Conservation (phyloP, 805 yeast species). For the Metschnikowia cubensis region DNA sequence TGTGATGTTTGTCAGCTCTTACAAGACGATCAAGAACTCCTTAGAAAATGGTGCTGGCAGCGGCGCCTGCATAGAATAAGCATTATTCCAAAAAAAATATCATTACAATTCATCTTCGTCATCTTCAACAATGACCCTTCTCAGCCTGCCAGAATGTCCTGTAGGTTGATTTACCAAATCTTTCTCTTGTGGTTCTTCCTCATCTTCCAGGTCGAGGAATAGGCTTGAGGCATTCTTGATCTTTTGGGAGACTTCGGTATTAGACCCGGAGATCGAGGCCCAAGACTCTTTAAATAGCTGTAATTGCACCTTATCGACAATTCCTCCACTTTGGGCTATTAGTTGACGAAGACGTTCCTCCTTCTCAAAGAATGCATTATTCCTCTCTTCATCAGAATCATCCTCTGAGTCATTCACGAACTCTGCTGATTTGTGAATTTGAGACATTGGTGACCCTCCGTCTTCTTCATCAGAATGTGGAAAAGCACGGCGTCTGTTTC, state of each 20-base stretch:
- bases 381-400: conserved; percentile 55
- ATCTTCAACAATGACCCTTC: conserved; percentile 22
- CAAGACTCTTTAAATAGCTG: conserved; percentile 15
- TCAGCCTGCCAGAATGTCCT: background rate
- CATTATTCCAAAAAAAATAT: conserved; percentile 1
- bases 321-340: conserved; percentile 35
- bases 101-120: conserved; percentile 21
- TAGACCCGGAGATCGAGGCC: conserved; percentile 10
- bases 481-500: conserved; percentile 5
- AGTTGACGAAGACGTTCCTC: conserved; percentile 48
- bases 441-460: background rate
- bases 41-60: conserved; percentile 35
- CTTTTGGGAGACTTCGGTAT: conserved; percentile 5
- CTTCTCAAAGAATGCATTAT: conserved; percentile 48
- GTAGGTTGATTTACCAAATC: background rate
- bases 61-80: conserved; percentile 45
- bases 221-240: conserved; percentile 12
- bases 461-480: conserved; percentile 3
- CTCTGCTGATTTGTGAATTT: conserved; percentile 42
- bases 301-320: conserved; percentile 24
- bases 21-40: conserved; percentile 59
- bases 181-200: background rate
- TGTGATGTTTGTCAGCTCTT: conserved; percentile 78
- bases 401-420: conserved; percentile 61
- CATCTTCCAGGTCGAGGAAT: conserved; percentile 18